These are phyloP conservation scores for Novymonas esmeraldas DNA, from an alignment of 208 protist species.

Conservation along the genomic window DNA sequence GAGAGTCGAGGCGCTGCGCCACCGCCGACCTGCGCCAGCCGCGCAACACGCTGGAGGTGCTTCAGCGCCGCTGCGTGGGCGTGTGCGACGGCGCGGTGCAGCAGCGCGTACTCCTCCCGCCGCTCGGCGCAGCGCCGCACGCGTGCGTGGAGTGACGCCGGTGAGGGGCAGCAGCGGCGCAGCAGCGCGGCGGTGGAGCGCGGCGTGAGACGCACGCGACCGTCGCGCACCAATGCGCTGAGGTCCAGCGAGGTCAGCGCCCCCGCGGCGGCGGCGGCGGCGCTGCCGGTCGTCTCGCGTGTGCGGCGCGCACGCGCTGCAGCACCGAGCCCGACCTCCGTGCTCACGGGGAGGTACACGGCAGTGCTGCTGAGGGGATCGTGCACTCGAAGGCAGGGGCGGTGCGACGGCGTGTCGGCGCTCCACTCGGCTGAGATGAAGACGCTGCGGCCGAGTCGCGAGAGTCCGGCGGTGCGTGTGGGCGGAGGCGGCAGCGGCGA, in stretches of 20 bases:
- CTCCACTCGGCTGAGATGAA: conserved; percentile 55
- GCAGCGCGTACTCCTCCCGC: conserved; percentile 21
- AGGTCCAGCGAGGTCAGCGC: conserved; percentile 12
- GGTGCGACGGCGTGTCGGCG: neutral
- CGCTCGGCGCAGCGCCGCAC: conserved; percentile 3
- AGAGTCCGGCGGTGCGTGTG: conserved; percentile 39
- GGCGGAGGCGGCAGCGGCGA: neutral
- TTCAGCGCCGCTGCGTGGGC: conserved; percentile 12
- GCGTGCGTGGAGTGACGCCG: neutral
- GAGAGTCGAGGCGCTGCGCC: neutral
- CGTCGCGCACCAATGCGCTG: conserved; percentile 10
- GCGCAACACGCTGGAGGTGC: conserved; percentile 6
- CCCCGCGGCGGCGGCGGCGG: no score
- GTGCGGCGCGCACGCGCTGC: neutral
- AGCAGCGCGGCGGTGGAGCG: conserved; percentile 3
- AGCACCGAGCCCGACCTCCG: conserved; percentile 6
- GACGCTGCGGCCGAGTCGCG: conserved; percentile 55
- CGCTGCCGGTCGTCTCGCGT: neutral
- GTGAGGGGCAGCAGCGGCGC: neutral
- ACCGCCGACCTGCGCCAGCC: neutral
- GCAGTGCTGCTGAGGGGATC: no score
- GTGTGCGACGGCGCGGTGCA: conserved; percentile 15
- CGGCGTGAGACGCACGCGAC: conserved; percentile 23
- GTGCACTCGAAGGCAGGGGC: conserved; percentile 35
- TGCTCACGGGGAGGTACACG: conserved; percentile 24